phyloP scores from a whole-genome alignment of 2,329 filamentous ascomycete genomes.

The Pyrenochaeta sp. region DNA sequence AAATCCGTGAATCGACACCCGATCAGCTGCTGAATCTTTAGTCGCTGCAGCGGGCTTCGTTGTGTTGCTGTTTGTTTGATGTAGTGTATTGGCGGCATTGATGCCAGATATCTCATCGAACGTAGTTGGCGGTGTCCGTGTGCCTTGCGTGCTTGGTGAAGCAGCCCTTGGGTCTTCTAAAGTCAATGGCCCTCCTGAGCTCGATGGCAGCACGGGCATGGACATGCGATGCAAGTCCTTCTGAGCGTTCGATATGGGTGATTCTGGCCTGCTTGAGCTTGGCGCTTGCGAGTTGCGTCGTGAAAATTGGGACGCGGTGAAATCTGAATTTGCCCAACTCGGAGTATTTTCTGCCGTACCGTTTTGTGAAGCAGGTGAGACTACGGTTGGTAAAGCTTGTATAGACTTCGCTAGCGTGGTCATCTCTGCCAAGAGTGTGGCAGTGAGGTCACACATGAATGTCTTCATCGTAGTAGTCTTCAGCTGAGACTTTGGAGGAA shows the following conservation, averaged over 20 bases:
- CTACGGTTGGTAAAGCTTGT: slow-evolving; percentile 69
- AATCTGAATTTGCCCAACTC: slow-evolving; percentile 41
- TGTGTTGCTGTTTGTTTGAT: slow-evolving; percentile 48
- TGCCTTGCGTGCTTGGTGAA: slow-evolving; percentile 37
- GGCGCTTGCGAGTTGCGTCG: slow-evolving; percentile 45
- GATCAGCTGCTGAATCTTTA: slow-evolving; percentile 66
- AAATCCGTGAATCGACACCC: slow-evolving; percentile 72
- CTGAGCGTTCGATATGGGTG: slow-evolving; percentile 57
- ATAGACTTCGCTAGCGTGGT: slow-evolving; percentile 58
- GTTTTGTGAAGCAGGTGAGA: slow-evolving; percentile 53
- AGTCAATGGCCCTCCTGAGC: slow-evolving; percentile 31
- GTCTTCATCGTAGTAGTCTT: slow-evolving; percentile 73
- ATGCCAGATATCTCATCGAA: slow-evolving; percentile 56
- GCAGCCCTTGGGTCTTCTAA: slow-evolving; percentile 38
- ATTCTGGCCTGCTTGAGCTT: slow-evolving; percentile 36
- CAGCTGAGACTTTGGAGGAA: slow-evolving; percentile 73
- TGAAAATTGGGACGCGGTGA: slow-evolving; percentile 26
- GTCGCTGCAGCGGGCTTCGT: slow-evolving; percentile 56
- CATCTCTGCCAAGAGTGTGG: slow-evolving; percentile 57
- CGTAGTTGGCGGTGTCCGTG: slow-evolving; percentile 56
- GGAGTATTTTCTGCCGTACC: slow-evolving; percentile 37
- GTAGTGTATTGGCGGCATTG: slow-evolving; percentile 48
- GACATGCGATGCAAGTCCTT: slow-evolving; percentile 77
- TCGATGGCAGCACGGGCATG: slow-evolving; percentile 70
- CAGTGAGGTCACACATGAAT: slow-evolving; percentile 56